Evolutionary conservation across 179 eudicot genomes (phyloP).

Genomic region (Beta macrorhiza): DNA sequence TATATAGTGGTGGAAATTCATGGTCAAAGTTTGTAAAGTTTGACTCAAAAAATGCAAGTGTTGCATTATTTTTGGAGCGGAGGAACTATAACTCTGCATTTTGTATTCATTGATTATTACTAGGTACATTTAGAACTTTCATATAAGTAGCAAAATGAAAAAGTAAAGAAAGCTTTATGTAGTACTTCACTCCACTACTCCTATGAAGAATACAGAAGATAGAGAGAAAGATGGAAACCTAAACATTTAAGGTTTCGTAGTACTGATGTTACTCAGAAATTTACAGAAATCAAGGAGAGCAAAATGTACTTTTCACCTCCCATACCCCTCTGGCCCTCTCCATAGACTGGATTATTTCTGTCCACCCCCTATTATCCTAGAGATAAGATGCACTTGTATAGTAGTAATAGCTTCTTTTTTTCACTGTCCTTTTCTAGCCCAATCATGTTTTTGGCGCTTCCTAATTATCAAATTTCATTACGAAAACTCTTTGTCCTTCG

Average conservation of each 20-base stretch:
- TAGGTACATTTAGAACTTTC: too few species aligned
- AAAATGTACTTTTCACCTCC: slow-evolving; percentile 22
- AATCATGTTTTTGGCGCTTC: not conserved
- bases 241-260: not conserved
- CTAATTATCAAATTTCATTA: slow-evolving; percentile 18
- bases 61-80: too few species aligned
- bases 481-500: not conserved
- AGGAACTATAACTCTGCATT: too few species aligned
- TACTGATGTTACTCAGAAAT: not conserved
- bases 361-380: slow-evolving; percentile 18
- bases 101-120: too few species aligned
- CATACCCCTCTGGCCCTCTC: not conserved
- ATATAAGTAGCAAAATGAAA: too few species aligned
- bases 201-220: not conserved
- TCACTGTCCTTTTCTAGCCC: slow-evolving; percentile 20
- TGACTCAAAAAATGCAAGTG: too few species aligned
- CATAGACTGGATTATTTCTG: slow-evolving; percentile 3
- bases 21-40: too few species aligned
- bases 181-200: not conserved
- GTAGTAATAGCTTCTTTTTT: not conserved
- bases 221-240: not conserved
- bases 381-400: slow-evolving; percentile 2
- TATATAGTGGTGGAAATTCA: too few species aligned
- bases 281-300: not conserved
- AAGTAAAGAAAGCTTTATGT: too few species aligned